Evolutionary conservation across 2,329 filamentous ascomycete species (phyloP).

Genomic region (Paraphaeosphaeria minitans): DNA sequence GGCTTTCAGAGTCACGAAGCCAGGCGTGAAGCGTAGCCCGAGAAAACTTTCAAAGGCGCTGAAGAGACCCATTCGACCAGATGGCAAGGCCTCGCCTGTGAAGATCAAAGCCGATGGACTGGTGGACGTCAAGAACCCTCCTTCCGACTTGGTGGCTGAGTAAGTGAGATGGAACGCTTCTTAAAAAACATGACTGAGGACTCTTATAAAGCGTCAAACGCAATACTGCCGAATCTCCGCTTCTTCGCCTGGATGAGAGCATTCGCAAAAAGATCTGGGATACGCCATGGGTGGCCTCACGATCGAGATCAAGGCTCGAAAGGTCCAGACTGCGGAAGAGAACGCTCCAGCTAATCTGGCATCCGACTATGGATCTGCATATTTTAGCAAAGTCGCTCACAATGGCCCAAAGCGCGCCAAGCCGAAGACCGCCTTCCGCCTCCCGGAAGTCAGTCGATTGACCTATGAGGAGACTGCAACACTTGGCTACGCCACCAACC

Average conservation of each 20-base stretch:
- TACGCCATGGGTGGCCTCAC: conserved; percentile 16
- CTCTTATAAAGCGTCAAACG: conserved; percentile 6
- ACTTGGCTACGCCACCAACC: conserved; percentile 15
- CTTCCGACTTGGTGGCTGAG: background rate
- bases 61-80: background rate
- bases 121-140: background rate
- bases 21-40: conserved; percentile 5
- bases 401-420: conserved; percentile 4
- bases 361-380: background rate
- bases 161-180: background rate
- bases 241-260: conserved; percentile 17
- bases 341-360: background rate
- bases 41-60: conserved; percentile 2
- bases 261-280: conserved; percentile 20
- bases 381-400: background rate
- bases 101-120: conserved; percentile 1
- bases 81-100: background rate
- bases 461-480: conserved; percentile 22
- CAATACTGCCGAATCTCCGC: conserved; percentile 14
- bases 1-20: conserved; percentile 9
- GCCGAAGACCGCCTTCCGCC: conserved; percentile 13
- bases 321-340: background rate
- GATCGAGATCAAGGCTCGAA: conserved; percentile 9
- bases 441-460: conserved; percentile 18
- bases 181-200: background rate